Conservation (phyloP, 2,329 filamentous ascomycete species). For the Xylaria sp. region DNA sequence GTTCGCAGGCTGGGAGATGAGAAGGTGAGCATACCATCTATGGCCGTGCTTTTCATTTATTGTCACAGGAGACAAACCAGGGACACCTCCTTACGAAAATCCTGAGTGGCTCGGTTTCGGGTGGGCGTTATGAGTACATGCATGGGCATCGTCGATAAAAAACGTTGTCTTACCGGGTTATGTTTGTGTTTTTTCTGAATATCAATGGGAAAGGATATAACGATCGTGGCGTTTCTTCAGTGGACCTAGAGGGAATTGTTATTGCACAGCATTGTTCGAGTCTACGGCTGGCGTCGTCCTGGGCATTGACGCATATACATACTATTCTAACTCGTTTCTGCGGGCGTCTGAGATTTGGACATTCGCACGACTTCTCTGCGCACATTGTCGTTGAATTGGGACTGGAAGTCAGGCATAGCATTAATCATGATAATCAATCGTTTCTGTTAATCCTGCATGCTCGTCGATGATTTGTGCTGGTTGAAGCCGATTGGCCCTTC, state of each 20-base stretch:
- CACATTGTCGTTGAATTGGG: slow-evolving; percentile 6
- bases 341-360: slow-evolving; percentile 8
- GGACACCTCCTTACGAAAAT: not conserved
- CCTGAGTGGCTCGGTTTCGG: slow-evolving; percentile 17
- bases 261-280: slow-evolving; percentile 19
- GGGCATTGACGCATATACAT: slow-evolving; percentile 4
- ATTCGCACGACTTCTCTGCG: slow-evolving; percentile 1
- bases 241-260: slow-evolving; percentile 19
- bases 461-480: not conserved
- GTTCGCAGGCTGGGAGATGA: not conserved
- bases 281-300: slow-evolving; percentile 22
- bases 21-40: slow-evolving; percentile 3
- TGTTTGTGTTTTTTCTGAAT: slow-evolving; percentile 4
- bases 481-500: not conserved
- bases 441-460: not conserved
- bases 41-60: slow-evolving; percentile 28
- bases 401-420: slow-evolving; percentile 1
- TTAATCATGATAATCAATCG: slow-evolving; percentile 16
- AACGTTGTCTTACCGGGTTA: slow-evolving; percentile 13
- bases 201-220: slow-evolving; percentile 23
- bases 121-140: slow-evolving; percentile 28
- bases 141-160: slow-evolving; percentile 24
- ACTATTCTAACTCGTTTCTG: slow-evolving; percentile 4
- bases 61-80: slow-evolving; percentile 3
- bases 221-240: slow-evolving; percentile 31